These are phyloP conservation scores for Hymenoscyphus salicellus DNA, from an alignment of 2,329 filamentous ascomycete genomes.

Conservation along the genomic window DNA sequence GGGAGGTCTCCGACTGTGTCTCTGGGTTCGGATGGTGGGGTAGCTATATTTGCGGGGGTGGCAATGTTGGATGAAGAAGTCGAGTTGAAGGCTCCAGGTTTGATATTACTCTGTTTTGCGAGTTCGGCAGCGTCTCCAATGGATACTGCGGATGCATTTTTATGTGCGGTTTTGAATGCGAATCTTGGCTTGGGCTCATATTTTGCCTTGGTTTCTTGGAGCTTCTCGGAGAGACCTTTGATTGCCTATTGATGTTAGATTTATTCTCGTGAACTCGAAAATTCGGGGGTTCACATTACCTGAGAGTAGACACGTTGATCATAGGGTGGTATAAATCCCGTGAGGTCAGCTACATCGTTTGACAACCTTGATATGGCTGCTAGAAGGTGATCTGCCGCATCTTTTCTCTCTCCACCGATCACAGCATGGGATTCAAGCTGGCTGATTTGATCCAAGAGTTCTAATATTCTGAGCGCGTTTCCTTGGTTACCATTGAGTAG, in stretches of 20 bases:
- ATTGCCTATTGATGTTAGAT: slow-evolving; percentile 56
- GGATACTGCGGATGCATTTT: slow-evolving; percentile 53
- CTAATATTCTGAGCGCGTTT: slow-evolving; percentile 43
- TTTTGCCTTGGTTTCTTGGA: slow-evolving; percentile 65
- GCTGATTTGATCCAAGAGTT: slow-evolving; percentile 72
- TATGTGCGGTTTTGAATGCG: slow-evolving; percentile 66
- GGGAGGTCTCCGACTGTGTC: slow-evolving; percentile 43
- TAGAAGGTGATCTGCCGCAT: slow-evolving; percentile 77
- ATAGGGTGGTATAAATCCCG: slow-evolving; percentile 79
- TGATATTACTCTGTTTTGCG: slow-evolving; percentile 43
- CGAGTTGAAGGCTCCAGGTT: slow-evolving; percentile 36
- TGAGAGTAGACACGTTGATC: slow-evolving; percentile 84
- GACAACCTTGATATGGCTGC: slow-evolving; percentile 77
- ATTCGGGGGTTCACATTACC: slow-evolving; percentile 43
- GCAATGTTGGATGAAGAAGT: slow-evolving; percentile 42
- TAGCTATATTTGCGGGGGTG: slow-evolving; percentile 33
- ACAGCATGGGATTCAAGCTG: slow-evolving; percentile 61
- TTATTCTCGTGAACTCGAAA: background rate
- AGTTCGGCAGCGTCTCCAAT: slow-evolving; percentile 55
- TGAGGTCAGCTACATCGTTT: slow-evolving; percentile 79
- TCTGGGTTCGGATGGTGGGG: slow-evolving; percentile 29
- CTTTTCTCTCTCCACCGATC: slow-evolving; percentile 70
- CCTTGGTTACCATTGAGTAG: background rate
- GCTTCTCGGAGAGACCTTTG: slow-evolving; percentile 74
- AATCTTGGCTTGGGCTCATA: slow-evolving; percentile 77